Base-by-base conservation (phyloP, 768 basidiomycete genomes). In the Pisolithus sp. region DNA sequence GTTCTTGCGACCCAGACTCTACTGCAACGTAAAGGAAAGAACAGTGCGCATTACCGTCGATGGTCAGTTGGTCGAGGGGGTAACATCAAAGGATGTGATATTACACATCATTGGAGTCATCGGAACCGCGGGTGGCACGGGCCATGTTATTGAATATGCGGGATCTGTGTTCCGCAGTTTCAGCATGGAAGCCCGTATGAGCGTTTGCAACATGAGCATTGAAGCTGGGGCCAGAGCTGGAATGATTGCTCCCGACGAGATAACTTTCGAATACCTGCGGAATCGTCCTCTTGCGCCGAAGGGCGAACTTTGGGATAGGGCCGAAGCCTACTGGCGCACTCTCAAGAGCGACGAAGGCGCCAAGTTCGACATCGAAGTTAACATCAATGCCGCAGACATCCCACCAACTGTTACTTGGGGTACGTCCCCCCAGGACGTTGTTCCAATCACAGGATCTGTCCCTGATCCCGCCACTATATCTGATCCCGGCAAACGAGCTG, bases 181-280 rank as follows among this genome's bases (percentile, higher is more conserved):
- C 62, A 85, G 84, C 62, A 91, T 93, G 88, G 92, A 94, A 67
- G 89, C 87, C 37, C 82, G 91, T 46, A 91, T 88, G 87, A 88
- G 85, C 61, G 83, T 84, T 55, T 93, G 91, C 72, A 94, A 94
- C 71, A 93, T 94, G 92, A 93, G 90, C 53, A 93, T 94, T 62
- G 92, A 94, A 68, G 92, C 85, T 51, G 92, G 92, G 61, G 92
- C 92, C 59, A 81, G 92, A 61, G 92, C 92, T 10, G 91, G 91
- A 48, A 92, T 94, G 90, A 79, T 94, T 52, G 91, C 89, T 17
- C 91, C 92, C 1, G 92, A 94, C 64, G 85, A 93, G 24, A 73
- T 84, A 53, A 94, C 92, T 10, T 92, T 93, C 62, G 76, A 78
- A 28, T 94, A 94, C 68, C 83, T 94, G 55, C 80, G 79, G 51